Evolutionary conservation across 2,329 filamentous ascomycete species (phyloP).

Genomic region (Pseudogymnoascus sp.): DNA sequence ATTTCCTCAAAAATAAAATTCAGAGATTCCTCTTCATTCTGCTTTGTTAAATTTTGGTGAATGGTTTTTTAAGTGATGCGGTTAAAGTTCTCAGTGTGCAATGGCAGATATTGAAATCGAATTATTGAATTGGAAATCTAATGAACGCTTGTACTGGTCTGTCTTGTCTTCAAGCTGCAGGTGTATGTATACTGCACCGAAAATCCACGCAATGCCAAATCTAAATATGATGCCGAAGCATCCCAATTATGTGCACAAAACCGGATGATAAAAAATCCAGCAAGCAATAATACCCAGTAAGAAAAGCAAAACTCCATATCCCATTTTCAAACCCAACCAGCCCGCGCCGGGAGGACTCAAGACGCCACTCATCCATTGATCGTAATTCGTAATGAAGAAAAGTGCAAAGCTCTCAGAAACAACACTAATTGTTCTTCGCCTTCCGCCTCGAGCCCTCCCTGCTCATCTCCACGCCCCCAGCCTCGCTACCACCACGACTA

Average conservation of each 20-base stretch:
- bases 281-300: neutral
- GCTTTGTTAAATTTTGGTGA: neutral
- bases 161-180: neutral
- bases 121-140: neutral
- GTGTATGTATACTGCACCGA: slow-evolving; percentile 2
- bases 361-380: slow-evolving; percentile 6
- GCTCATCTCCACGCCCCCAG: slow-evolving; percentile 6
- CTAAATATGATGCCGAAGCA: neutral
- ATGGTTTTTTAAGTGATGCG: neutral
- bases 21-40: neutral
- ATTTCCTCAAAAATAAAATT: slow-evolving; percentile 10
- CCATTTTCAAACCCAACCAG: neutral
- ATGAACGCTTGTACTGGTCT: neutral
- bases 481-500: slow-evolving; percentile 15
- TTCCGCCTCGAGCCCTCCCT: slow-evolving; percentile 8
- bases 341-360: neutral
- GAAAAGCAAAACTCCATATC: neutral
- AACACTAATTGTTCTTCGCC: slow-evolving; percentile 7
- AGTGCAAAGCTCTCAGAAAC: neutral
- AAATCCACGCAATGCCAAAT: slow-evolving; percentile 7
- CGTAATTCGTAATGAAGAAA: slow-evolving; percentile 8
- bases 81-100: neutral
- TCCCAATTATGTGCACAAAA: slow-evolving; percentile 2
- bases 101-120: neutral
- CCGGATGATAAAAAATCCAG: neutral